Evolutionary conservation across 2,329 filamentous ascomycete species (phyloP).

Genomic region (Penicillium digitatum): DNA sequence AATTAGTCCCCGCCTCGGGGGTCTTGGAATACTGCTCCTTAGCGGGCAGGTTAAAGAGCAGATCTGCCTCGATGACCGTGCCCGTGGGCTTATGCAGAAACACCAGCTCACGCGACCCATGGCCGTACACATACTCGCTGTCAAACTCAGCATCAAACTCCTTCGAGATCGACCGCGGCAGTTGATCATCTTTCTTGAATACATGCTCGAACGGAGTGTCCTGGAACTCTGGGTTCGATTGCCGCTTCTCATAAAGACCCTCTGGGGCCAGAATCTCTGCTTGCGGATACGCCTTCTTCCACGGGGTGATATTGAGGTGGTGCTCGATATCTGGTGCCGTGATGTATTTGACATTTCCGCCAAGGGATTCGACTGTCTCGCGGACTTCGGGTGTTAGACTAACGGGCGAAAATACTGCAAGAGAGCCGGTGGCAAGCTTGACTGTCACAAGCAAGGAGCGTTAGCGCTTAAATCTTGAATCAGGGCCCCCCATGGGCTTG

Average conservation of each 20-base stretch:
- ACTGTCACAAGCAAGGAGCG: conserved; percentile 49
- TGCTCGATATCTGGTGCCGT: conserved; percentile 87
- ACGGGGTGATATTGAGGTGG: conserved; percentile 86
- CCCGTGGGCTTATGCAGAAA: conserved; percentile 76
- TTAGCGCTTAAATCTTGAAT: conserved; percentile 8
- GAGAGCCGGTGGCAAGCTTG: conserved; percentile 68
- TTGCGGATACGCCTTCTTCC: conserved; percentile 72
- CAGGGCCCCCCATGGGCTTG: background rate
- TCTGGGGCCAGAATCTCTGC: conserved; percentile 79
- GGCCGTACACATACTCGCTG: conserved; percentile 73
- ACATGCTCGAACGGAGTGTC: conserved; percentile 63
- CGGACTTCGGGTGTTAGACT: conserved; percentile 73
- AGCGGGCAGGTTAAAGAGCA: conserved; percentile 87
- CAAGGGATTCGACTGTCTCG: conserved; percentile 58
- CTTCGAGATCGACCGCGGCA: conserved; percentile 55
- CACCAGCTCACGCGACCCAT: conserved; percentile 82
- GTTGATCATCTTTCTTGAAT: conserved; percentile 57
- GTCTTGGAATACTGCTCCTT: conserved; percentile 73
- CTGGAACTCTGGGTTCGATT: conserved; percentile 53
- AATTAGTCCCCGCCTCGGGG: conserved; percentile 52
- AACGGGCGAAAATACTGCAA: conserved; percentile 90
- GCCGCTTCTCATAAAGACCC: conserved; percentile 77
- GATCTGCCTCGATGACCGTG: conserved; percentile 81
- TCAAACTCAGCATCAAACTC: conserved; percentile 88
- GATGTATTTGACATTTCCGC: conserved; percentile 74